A percentile compares a stretch with the other conserved stretches of the same genome.
These are phyloP conservation scores for Exophiala xenobiotica DNA, from an alignment of 2,329 filamentous ascomycete species.

Conservation along the genomic window DNA sequence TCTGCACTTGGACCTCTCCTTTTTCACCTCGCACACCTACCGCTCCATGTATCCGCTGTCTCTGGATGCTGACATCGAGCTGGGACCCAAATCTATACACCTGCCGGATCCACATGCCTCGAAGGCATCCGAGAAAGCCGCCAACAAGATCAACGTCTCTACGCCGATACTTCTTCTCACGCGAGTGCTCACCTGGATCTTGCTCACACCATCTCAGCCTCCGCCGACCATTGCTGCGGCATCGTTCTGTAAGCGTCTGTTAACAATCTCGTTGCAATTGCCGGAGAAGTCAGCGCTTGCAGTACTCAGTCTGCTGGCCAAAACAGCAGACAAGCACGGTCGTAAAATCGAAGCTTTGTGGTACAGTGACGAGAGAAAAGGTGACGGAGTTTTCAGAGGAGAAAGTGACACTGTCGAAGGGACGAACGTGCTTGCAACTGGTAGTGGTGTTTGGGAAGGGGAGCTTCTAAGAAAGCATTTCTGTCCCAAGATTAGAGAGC, in stretches of 20 bases:
- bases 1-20: constrained; percentile 86
- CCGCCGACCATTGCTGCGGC: constrained; percentile 77
- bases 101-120: constrained; percentile 64
- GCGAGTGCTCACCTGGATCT: constrained; percentile 76
- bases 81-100: constrained; percentile 70
- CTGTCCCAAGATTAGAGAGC: constrained; percentile 80
- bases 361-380: constrained; percentile 90
- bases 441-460: constrained; percentile 84
- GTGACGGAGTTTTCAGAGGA: constrained; percentile 82
- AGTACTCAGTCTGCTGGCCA: constrained; percentile 71
- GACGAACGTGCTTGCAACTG: constrained; percentile 77
- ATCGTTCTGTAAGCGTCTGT: constrained; percentile 88
- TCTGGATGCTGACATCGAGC: constrained; percentile 81
- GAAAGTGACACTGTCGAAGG: constrained; percentile 72
- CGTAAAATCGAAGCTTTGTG: constrained; percentile 82
- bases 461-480: constrained; percentile 84
- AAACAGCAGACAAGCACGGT: constrained; percentile 77
- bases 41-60: constrained; percentile 75
- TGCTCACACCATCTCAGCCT: constrained; percentile 71
- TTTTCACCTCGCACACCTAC: constrained; percentile 94
- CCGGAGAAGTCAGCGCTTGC: constrained; percentile 88
- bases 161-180: constrained; percentile 92
- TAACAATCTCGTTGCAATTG: constrained; percentile 76
- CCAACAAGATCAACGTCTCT: constrained; percentile 83
- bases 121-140: constrained; percentile 25